Evolutionary conservation across 495 filamentous ascomycete genomes (phyloP), one percentile per base, ranked within the genome.

Genomic region (Penicillium verhagenii): DNA sequence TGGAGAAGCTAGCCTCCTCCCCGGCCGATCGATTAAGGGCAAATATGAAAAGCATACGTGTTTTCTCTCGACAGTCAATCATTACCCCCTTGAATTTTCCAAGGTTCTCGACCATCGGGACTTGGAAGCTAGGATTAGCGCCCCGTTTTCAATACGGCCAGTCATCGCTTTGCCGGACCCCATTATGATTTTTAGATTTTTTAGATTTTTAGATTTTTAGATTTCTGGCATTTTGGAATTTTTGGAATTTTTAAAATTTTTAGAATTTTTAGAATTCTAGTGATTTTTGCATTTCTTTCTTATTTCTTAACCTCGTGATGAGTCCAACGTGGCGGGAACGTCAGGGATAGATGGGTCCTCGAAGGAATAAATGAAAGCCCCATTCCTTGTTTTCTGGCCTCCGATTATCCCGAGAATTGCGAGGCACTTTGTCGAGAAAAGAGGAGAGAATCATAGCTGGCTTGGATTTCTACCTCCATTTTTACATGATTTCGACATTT

Each of bases 271-370:
- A n/a, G n/a, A n/a, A n/a, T n/a, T n/a, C n/a, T n/a, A n/a, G n/a
- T n/a, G n/a, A n/a, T n/a, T n/a, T n/a, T n/a, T n/a, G n/a, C n/a
- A n/a, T n/a, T n/a, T n/a, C n/a, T n/a, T n/a, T n/a, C n/a, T n/a
- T n/a, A n/a, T n/a, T n/a, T n/a, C n/a, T n/a, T n/a, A n/a, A n/a
- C 56, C 60, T 61, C 60, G 57, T 66, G 60, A 66, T 66, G 57
- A 64, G 53, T 67, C 61, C 31, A 67, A 67, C 64, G 64, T 64
- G 64, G 61, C 61, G 53, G 63, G 21, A 53, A 52, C 45, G 33
- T 35, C 33, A 20, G 48, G 20, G 52, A 47, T 44, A 35, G 39
- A 24, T n/a, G 49, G 7, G n/a, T 48, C 25, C 39, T 24, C 37
- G n/a, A 47, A 44, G 50, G 52, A 56, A 38, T 52, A 57, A 61